Conservation (phyloP, 192 early-diverging fungal species). For the Paraglomus brasilianum region DNA sequence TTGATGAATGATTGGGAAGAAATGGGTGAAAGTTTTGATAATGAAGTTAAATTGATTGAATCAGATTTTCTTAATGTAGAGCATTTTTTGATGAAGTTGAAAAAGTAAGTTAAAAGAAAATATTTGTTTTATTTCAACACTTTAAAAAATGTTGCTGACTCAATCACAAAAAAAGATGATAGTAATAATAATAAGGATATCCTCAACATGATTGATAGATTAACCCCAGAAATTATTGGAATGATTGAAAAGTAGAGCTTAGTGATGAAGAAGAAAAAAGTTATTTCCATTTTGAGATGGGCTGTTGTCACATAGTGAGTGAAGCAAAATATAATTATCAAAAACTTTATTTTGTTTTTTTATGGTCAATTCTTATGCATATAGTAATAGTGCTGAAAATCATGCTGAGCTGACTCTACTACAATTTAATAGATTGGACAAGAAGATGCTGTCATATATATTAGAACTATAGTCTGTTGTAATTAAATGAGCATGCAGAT, state of each 20-base stretch:
- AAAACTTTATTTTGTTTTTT: slow-evolving; percentile 15
- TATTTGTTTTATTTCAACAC: slow-evolving; percentile 22
- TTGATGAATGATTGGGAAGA: slow-evolving; percentile 22
- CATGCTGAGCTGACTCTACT: no score
- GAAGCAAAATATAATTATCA: slow-evolving; percentile 4
- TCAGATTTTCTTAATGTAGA: slow-evolving; percentile 22
- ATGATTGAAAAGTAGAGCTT: slow-evolving; percentile 15
- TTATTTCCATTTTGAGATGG: slow-evolving; percentile 25
- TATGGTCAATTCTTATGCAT: slow-evolving; percentile 13
- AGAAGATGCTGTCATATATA: no score
- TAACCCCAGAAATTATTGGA: slow-evolving; percentile 30
- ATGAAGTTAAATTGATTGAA: slow-evolving; percentile 23
- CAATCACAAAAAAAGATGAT: slow-evolving; percentile 27
- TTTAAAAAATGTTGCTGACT: slow-evolving; percentile 33
- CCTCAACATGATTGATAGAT: slow-evolving; percentile 26
- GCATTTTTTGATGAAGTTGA: slow-evolving; percentile 35
- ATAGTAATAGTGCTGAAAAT: slow-evolving; percentile 22
- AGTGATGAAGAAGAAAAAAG: slow-evolving; percentile 25
- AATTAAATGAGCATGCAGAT: no score
- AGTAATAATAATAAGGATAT: no score
- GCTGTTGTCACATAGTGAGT: slow-evolving; percentile 33
- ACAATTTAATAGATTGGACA: no score
- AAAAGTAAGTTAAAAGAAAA: slow-evolving; percentile 28
- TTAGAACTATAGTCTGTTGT: no score
- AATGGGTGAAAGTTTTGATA: slow-evolving; percentile 16